Percentiles rank a stretch among this genome's conserved stretches.
phyloP scores from a whole-genome alignment of 2,329 filamentous ascomycete genomes.

The Seiridium cupressi region DNA sequence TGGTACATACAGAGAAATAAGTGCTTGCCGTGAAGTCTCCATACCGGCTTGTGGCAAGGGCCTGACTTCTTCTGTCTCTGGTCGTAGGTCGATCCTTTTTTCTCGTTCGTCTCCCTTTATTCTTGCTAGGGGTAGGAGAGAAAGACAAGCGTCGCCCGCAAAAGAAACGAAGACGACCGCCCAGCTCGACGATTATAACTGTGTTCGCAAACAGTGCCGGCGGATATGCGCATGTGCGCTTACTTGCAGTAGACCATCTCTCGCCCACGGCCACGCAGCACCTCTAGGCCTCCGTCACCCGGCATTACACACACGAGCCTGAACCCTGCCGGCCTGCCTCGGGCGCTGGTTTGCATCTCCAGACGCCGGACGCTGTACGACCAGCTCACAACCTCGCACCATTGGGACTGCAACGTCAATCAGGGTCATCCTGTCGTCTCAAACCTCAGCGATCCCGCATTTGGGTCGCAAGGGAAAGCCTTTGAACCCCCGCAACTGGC shows the following conservation, averaged over 20 bases:
- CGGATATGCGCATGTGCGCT: not conserved
- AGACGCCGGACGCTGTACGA: slow-evolving; percentile 3
- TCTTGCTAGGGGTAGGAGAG: not conserved
- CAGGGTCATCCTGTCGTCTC: slow-evolving; percentile 43
- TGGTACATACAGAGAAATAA: not conserved
- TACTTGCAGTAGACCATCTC: not conserved
- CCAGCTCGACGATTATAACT: not conserved
- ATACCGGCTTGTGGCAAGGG: not conserved
- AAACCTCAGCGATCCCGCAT: slow-evolving; percentile 26
- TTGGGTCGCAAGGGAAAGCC: slow-evolving; percentile 30
- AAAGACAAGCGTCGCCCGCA: not conserved
- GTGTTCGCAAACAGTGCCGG: not conserved
- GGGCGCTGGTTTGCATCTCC: not conserved
- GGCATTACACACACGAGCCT: not conserved
- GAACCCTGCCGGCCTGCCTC: not conserved
- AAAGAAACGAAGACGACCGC: not conserved
- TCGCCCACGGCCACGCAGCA: not conserved
- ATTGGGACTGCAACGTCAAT: slow-evolving; percentile 40
- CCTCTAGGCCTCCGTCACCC: not conserved
- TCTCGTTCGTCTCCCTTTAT: not conserved
- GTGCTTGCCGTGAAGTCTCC: not conserved
- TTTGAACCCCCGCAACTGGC: slow-evolving; percentile 22
- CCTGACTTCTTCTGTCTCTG: not conserved
- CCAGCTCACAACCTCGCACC: not conserved
- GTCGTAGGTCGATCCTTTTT: not conserved